A percentile compares a stretch with the other conserved stretches of the same genome.
phyloP scores from a whole-genome alignment of 1,284 basidiomycete species.

The Tylopilus orsonianus region DNA sequence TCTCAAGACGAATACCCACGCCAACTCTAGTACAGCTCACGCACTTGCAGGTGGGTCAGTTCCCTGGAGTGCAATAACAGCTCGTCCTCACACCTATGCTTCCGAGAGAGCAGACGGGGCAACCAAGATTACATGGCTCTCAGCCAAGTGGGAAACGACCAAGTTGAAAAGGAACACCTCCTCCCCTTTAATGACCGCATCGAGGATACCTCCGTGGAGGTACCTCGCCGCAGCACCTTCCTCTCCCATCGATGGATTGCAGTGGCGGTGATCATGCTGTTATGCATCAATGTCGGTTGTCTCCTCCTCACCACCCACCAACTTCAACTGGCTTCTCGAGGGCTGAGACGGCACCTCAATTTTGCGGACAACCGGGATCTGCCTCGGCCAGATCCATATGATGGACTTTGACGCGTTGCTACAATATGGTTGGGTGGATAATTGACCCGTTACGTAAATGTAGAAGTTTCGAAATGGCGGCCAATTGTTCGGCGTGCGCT shows the following conservation, averaged over 20 bases:
- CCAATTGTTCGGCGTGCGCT: neutral
- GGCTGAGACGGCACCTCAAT: conserved; percentile 20
- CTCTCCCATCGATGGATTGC: conserved; percentile 13
- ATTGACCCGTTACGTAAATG: neutral
- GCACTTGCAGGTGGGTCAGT: conserved; percentile 3
- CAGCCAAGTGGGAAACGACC: conserved; percentile 9
- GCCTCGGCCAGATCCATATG: conserved; percentile 31
- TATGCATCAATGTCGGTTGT: conserved; percentile 26
- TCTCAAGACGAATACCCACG: neutral
- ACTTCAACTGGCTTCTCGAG: conserved; percentile 17
- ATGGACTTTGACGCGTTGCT: conserved; percentile 25
- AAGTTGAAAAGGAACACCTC: conserved; percentile 19
- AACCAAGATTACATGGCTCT: conserved; percentile 11
- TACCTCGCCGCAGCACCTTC: neutral
- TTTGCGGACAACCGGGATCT: conserved; percentile 28
- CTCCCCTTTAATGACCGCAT: conserved; percentile 6
- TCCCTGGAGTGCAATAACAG: neutral
- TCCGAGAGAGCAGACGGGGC: conserved; percentile 24
- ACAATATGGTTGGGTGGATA: neutral
- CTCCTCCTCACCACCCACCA: conserved; percentile 18
- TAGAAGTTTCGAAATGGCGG: neutral
- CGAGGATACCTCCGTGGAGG: conserved; percentile 2
- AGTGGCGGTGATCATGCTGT: conserved; percentile 21
- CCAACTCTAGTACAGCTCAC: neutral
- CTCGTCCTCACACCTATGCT: conserved; percentile 8